Evolutionary conservation across 2,329 filamentous ascomycete genomes (phyloP).

Genomic region (Ophiostoma himal-ulmi): DNA sequence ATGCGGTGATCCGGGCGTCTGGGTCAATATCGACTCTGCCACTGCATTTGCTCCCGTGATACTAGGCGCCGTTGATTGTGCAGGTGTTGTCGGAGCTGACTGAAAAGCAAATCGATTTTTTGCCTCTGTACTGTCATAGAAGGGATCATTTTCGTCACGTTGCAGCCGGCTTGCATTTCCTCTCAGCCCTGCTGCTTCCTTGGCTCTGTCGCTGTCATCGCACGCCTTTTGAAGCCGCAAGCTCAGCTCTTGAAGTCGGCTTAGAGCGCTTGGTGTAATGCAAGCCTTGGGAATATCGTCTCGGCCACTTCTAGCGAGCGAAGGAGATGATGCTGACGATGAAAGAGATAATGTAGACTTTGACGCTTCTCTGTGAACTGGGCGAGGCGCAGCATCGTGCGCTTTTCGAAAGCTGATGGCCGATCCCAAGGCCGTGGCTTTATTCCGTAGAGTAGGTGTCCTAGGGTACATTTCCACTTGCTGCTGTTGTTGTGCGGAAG

Average conservation of each 20-base stretch:
- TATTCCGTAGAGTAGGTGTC: background rate
- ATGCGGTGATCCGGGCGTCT: constrained; percentile 10
- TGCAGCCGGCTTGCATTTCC: background rate
- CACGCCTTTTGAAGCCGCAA: constrained; percentile 22
- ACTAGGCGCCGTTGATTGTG: background rate
- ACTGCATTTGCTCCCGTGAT: too few species aligned
- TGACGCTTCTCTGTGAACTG: background rate
- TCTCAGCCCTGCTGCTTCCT: background rate
- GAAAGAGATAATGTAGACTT: background rate
- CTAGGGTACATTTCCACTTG: background rate
- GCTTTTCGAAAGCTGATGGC: background rate
- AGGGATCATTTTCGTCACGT: constrained; percentile 19
- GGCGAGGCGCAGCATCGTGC: background rate
- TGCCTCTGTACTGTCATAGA: constrained; percentile 18
- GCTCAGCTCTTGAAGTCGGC: constrained; percentile 23
- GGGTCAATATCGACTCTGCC: background rate
- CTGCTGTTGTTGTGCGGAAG: background rate
- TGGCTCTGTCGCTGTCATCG: background rate
- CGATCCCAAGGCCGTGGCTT: background rate
- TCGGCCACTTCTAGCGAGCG: constrained; percentile 25
- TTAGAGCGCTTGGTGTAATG: constrained; percentile 18
- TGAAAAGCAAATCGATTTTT: constrained; percentile 20
- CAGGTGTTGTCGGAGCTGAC: constrained; percentile 23
- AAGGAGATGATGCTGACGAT: constrained; percentile 21
- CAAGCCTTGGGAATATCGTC: constrained; percentile 6